Evolutionary conservation across 2,329 filamentous ascomycete genomes (phyloP).

Genomic region (Sarocladium brachiariae): DNA sequence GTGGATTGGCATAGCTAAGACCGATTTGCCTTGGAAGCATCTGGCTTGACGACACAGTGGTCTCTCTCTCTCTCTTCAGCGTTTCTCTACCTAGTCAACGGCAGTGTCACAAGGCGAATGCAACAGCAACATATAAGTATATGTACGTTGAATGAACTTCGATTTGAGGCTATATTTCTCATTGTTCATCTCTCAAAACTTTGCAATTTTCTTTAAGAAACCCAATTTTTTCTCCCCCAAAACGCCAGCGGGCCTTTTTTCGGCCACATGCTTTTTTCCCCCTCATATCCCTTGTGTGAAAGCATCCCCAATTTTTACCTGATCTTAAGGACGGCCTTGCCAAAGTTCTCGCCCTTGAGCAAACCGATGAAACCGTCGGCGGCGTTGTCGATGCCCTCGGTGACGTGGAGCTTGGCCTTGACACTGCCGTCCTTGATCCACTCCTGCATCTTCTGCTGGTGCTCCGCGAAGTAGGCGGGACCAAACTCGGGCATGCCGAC

Average conservation of each 20-base stretch:
- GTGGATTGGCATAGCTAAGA: too few species aligned
- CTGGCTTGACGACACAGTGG: too few species aligned
- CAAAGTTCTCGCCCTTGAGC: constrained; percentile 74
- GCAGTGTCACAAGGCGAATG: too few species aligned
- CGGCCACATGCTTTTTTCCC: background rate
- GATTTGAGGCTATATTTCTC: too few species aligned
- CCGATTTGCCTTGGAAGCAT: too few species aligned
- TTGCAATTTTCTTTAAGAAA: too few species aligned
- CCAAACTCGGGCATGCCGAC: constrained; percentile 60
- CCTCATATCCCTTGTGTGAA: background rate
- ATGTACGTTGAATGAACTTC: too few species aligned
- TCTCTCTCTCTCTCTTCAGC: too few species aligned
- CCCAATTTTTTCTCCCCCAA: background rate
- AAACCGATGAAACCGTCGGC: constrained; percentile 68
- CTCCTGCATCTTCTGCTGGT: constrained; percentile 67
- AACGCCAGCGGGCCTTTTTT: background rate
- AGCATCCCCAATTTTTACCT: too few species aligned
- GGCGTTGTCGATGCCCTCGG: constrained; percentile 73
- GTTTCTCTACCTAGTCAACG: too few species aligned
- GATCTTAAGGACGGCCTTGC: constrained; percentile 75
- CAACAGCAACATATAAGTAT: too few species aligned
- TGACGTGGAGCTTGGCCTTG: constrained; percentile 62
- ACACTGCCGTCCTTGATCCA: constrained; percentile 73
- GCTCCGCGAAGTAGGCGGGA: constrained; percentile 58
- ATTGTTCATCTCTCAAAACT: too few species aligned